phyloP scores from a whole-genome alignment of 2,329 filamentous ascomycete genomes.

The Colletotrichum orchidophilum region DNA sequence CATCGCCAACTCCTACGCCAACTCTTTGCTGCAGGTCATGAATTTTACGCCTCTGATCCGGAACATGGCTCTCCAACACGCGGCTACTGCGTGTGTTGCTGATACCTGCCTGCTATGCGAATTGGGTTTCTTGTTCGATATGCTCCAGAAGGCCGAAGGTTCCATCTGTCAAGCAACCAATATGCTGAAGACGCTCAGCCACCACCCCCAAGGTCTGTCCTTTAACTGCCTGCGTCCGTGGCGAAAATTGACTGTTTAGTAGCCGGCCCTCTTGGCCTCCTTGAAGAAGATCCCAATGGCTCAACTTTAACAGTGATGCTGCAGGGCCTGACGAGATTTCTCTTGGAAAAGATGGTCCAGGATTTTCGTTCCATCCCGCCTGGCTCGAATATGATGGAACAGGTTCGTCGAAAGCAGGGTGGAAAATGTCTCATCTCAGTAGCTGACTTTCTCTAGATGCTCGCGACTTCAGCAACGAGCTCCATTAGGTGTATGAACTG shows the following conservation, averaged over 20 bases:
- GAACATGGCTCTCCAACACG: constrained; percentile 89
- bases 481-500: constrained; percentile 88
- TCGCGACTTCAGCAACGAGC: constrained; percentile 76
- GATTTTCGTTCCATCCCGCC: constrained; percentile 78
- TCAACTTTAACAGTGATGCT: constrained; percentile 82
- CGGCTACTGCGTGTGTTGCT: constrained; percentile 82
- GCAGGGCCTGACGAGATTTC: constrained; percentile 85
- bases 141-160: constrained; percentile 95
- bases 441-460: constrained; percentile 50
- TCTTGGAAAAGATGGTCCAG: constrained; percentile 81
- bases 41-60: constrained; percentile 89
- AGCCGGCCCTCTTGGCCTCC: constrained; percentile 78
- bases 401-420: constrained; percentile 52
- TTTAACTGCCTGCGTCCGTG: background rate
- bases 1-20: constrained; percentile 96
- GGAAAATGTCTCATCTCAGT: background rate
- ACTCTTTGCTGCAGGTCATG: constrained; percentile 89
- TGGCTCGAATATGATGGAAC: constrained; percentile 73
- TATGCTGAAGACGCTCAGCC: constrained; percentile 87
- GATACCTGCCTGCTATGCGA: constrained; percentile 92
- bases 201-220: constrained; percentile 74
- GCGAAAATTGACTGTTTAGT: constrained; percentile 36
- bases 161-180: constrained; percentile 97
- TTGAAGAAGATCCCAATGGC: constrained; percentile 84
- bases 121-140: constrained; percentile 94